These are phyloP conservation scores for Dissophora globulifera DNA, from an alignment of 192 early-diverging fungal species.

Conservation along the genomic window DNA sequence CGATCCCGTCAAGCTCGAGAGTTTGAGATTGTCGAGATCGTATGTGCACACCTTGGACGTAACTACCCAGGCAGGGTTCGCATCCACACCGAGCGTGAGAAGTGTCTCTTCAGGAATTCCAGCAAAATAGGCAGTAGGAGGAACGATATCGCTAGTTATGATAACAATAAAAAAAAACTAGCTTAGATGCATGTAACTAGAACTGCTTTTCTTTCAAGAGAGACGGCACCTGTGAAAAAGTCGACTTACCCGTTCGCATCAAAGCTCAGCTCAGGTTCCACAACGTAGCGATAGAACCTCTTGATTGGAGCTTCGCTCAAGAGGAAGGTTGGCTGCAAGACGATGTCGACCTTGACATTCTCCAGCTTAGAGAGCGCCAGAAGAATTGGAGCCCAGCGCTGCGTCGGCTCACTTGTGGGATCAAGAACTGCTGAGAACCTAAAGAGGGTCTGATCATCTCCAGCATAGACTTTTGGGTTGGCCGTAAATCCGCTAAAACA, in stretches of 20 bases:
- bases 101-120: conserved; percentile 82
- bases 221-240: too few species aligned
- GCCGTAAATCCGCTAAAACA: conserved; percentile 28
- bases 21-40: conserved; percentile 93
- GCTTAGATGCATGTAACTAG: too few species aligned
- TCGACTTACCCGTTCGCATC: conserved; percentile 57
- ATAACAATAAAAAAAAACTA: neutral
- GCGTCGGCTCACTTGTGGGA: conserved; percentile 81
- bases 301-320: conserved; percentile 80
- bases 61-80: conserved; percentile 90
- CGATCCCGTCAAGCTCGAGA: conserved; percentile 60
- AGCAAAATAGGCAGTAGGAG: conserved; percentile 74
- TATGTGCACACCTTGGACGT: conserved; percentile 81
- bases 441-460: conserved; percentile 38
- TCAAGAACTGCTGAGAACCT: conserved; percentile 73
- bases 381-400: conserved; percentile 82
- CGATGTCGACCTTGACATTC: conserved; percentile 72
- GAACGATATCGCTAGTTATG: conserved; percentile 9
- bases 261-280: conserved; percentile 71
- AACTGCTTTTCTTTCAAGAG: too few species aligned
- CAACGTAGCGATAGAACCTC: conserved; percentile 92
- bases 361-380: conserved; percentile 71
- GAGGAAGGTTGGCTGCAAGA: conserved; percentile 67
- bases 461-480: conserved; percentile 27
- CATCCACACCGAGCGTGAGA: conserved; percentile 89